These are phyloP conservation scores for Porphyrellus cyaneotinctus DNA, from an alignment of 768 basidiomycete species.

Conservation along the genomic window DNA sequence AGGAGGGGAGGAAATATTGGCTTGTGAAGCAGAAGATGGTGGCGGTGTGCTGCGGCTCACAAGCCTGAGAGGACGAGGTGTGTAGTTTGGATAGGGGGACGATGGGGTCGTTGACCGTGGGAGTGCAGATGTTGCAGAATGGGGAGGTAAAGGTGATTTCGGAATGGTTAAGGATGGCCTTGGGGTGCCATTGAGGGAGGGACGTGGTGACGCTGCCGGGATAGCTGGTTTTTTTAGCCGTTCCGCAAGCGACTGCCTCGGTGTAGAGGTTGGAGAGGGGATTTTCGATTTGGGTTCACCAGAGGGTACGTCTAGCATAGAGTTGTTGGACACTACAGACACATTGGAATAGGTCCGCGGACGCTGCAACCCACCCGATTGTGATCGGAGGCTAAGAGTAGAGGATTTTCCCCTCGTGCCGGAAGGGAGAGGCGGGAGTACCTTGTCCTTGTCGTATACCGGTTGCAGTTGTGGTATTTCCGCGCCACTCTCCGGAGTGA, in stretches of 20 bases:
- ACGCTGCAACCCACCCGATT: constrained; percentile 15
- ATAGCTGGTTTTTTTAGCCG: constrained; percentile 10
- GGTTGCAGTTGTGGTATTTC: constrained; percentile 9
- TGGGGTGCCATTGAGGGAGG: constrained; percentile 18
- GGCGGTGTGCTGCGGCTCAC: constrained; percentile 17
- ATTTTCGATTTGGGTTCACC: constrained; percentile 7
- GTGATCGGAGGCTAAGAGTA: constrained; percentile 12
- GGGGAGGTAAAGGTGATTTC: constrained; percentile 18
- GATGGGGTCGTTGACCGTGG: constrained; percentile 22
- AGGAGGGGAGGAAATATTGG: neutral
- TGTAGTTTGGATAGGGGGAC: constrained; percentile 7
- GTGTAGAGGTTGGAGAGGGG: constrained; percentile 10
- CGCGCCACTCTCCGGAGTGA: constrained; percentile 25
- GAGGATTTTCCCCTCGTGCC: constrained; percentile 17
- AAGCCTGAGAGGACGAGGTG: constrained; percentile 27
- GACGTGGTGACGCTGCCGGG: constrained; percentile 10
- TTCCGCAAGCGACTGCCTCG: constrained; percentile 8
- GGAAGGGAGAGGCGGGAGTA: constrained; percentile 30
- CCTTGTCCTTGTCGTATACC: constrained; percentile 26
- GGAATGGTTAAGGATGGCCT: constrained; percentile 28
- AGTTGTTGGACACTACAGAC: constrained; percentile 23
- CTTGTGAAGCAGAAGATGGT: neutral
- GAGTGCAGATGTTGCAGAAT: constrained; percentile 14
- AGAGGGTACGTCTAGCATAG: constrained; percentile 8
- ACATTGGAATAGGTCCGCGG: constrained; percentile 35